Evolutionary conservation across 2,329 filamentous ascomycete genomes (phyloP), one percentile per base, ranked within the genome.

Genomic region (Cytospora schulzeri): DNA sequence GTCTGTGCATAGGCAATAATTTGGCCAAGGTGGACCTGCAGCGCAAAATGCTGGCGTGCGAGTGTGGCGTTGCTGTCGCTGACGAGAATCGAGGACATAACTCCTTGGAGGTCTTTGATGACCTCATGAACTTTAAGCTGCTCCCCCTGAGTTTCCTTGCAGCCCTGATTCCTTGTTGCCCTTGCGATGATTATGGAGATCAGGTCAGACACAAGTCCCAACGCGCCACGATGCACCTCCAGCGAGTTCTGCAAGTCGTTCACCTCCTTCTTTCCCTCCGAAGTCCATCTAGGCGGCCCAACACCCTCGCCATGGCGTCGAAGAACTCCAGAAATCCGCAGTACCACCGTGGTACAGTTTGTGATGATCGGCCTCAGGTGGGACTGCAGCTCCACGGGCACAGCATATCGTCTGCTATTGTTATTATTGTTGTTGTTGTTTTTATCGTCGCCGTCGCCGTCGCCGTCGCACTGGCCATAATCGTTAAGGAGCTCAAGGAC

Each of bases 401-500:
- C 60, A 22, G 45, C 60, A 4, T 62, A 26, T 35, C 28, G 54
- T 7, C 52, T 52, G 45, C 35, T 17, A 33, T 31, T 7, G n/a
- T n/a, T n/a, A n/a, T n/a, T n/a, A n/a, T n/a, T n/a, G n/a, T n/a
- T n/a, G n/a, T n/a, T n/a, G n/a, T n/a, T n/a, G n/a, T n/a, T n/a
- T n/a, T n/a, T n/a, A n/a, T n/a, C n/a, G n/a, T n/a, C n/a, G 31
- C 22, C 58, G 1, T 41, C 59, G 1, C 29, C 59, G 38, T 33
- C 24, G 51, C 45, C 35, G 38, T 26, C 62, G 14, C 31, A 56
- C 60, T 67, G 60, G 12, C 60, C 63, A 35, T 65, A 66, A 57
- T 71, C 69, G 51, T 70, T 67, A 29, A 71, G 66, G 22, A 71
- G 67, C 41, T 70, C 67, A 57, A 71, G 63, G 17, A 71, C 67